Evolutionary conservation across 2,329 filamentous ascomycete genomes (phyloP), one percentile per base, ranked within the genome.

Genomic region (Penicillium polonicum): DNA sequence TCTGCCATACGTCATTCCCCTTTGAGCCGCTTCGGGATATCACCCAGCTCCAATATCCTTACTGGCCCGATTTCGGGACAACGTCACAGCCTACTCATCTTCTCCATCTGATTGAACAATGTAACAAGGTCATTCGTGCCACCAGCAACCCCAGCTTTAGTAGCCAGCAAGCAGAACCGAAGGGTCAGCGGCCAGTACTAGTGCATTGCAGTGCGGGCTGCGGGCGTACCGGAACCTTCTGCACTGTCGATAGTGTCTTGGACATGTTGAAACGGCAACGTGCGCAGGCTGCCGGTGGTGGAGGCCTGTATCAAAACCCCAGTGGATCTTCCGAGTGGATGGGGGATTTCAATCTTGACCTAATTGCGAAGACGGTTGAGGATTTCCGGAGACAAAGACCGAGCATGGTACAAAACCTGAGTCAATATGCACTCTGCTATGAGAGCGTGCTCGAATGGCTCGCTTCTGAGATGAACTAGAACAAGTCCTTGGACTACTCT

Each of bases 191-290:
- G 31, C 93, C 93, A 8, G 86, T 97, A 66, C 74, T 99, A 23
- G 93, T 99, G 0, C 94, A 99, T 73, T 99, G 94, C 77, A 96
- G 91, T 53, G 94, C 94, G 4, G 94, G 94, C 0, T 99, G 94
- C 75, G 94, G 94, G 0, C 88, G 94, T 15, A 99, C 94, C 0
- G 94, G 94, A 4, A 93, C 94, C 0, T 99, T 97, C 71, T 97
- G 94, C 73, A 96, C 94, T 0, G 92, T 97, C 17, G 94, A 97
- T 72, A 93, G 89, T 39, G 94, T 97, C 9, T 88, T 97, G 56
- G 92, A 97, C 74, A 96, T 97, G 90, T 79, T 99, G 59, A 96
- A 96, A 78, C 86, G 90, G n/a, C 92, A 96, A 74, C 83, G 79
- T 21, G 72, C 74, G 59, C 76, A 75, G 31, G 31, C 15, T 17